phyloP scores from a whole-genome alignment of 1,284 basidiomycete species.

The Somion occarium region DNA sequence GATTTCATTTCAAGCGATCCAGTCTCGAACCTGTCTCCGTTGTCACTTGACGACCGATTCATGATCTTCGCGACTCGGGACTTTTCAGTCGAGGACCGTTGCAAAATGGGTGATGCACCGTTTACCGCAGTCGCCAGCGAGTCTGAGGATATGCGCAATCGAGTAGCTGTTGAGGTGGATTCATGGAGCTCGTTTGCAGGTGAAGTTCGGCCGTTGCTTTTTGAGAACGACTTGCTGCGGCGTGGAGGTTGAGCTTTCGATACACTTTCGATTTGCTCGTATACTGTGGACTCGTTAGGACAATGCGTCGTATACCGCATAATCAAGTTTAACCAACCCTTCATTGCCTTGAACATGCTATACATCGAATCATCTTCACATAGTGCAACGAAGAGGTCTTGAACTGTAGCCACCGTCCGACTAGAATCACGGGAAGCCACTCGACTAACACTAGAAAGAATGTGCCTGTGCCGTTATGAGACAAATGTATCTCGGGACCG shows the following conservation, averaged over 20 bases:
- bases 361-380: slow-evolving; percentile 87
- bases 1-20: not conserved
- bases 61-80: slow-evolving; percentile 3
- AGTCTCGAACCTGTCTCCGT: not conserved
- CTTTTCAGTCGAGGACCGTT: not conserved
- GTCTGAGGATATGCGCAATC: slow-evolving; percentile 6
- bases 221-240: slow-evolving; percentile 66
- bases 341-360: slow-evolving; percentile 80
- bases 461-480: slow-evolving; percentile 49
- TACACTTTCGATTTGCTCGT: slow-evolving; percentile 70
- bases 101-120: not conserved
- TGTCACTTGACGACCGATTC: slow-evolving; percentile 7
- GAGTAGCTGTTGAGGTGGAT: slow-evolving; percentile 6
- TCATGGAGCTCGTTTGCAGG: slow-evolving; percentile 11
- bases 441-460: slow-evolving; percentile 77
- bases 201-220: slow-evolving; percentile 25
- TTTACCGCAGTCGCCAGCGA: slow-evolving; percentile 3
- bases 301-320: not conserved
- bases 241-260: slow-evolving; percentile 52
- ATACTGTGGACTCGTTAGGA: slow-evolving; percentile 41
- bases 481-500: not conserved
- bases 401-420: slow-evolving; percentile 64
- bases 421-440: slow-evolving; percentile 84
- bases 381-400: slow-evolving; percentile 81
- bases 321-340: slow-evolving; percentile 46